phyloP scores from a whole-genome alignment of 306 rosid species.

The Lathyrus sativus region DNA sequence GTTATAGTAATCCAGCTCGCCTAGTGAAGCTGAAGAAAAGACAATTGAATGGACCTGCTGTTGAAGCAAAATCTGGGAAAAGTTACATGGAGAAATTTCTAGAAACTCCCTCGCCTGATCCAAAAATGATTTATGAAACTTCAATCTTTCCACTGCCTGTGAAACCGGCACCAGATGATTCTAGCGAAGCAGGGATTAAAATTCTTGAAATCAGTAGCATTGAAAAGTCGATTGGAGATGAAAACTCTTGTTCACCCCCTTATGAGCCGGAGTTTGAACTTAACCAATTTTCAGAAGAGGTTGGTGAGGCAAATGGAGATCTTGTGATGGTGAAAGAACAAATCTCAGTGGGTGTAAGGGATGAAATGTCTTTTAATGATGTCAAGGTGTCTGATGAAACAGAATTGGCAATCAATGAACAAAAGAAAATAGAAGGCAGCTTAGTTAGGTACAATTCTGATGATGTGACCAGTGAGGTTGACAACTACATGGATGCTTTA shows the following conservation, averaged over 20 bases:
- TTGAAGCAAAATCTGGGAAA: conserved; percentile 62
- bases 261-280: conserved; percentile 47
- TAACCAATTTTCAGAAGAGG: conserved; percentile 46
- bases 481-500: conserved; percentile 90
- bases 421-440: conserved; percentile 53
- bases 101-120: conserved; percentile 72
- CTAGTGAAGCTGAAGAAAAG: conserved; percentile 87
- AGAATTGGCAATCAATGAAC: conserved; percentile 51
- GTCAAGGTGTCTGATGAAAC: conserved; percentile 47
- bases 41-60: conserved; percentile 64
- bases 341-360: conserved; percentile 42
- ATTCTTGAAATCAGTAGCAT: conserved; percentile 75
- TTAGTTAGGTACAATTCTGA: conserved; percentile 66
- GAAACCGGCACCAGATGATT: conserved; percentile 50
- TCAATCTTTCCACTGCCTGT: conserved; percentile 53
- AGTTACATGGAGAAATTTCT: conserved; percentile 88
- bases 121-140: conserved; percentile 66
- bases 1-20: conserved; percentile 72
- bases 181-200: conserved; percentile 63
- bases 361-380: conserved; percentile 46
- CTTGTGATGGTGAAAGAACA: conserved; percentile 56
- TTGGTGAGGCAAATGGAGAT: conserved; percentile 43
- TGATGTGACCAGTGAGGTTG: conserved; percentile 81
- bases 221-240: conserved; percentile 49
- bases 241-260: conserved; percentile 56